Evolutionary conservation across 2,329 filamentous ascomycete genomes (phyloP).

Genomic region (Cryoendolithus antarcticus): DNA sequence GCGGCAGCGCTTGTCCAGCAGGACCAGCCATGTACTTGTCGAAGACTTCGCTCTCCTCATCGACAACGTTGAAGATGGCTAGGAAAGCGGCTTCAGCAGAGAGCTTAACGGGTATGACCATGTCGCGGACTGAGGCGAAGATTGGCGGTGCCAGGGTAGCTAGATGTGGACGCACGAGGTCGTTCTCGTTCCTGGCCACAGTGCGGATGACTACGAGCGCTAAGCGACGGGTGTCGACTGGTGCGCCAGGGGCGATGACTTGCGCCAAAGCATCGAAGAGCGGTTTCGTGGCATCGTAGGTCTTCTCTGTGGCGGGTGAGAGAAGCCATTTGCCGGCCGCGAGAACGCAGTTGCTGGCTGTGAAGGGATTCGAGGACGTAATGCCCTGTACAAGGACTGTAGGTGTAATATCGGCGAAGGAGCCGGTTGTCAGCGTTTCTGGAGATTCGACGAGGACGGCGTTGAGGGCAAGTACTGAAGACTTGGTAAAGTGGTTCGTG

Average conservation of each 20-base stretch:
- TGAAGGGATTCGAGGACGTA: conserved; percentile 47
- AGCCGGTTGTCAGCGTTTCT: conserved; percentile 52
- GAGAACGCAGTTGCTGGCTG: conserved; percentile 78
- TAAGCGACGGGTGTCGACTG: conserved; percentile 73
- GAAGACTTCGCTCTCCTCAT: conserved; percentile 74
- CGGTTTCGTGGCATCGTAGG: conserved; percentile 64
- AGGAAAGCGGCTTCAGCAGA: conserved; percentile 91
- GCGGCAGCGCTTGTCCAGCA: conserved; percentile 49
- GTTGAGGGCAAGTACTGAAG: conserved; percentile 78
- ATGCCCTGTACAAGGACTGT: conserved; percentile 72
- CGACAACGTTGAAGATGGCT: conserved; percentile 76
- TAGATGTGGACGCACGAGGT: conserved; percentile 71
- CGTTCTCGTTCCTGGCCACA: conserved; percentile 63
- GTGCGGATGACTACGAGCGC: conserved; percentile 82
- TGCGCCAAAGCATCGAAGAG: conserved; percentile 68
- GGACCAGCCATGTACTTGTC: conserved; percentile 75
- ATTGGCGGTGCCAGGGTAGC: conserved; percentile 67
- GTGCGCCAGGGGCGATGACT: conserved; percentile 63
- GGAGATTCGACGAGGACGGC: conserved; percentile 75
- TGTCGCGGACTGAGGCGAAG: conserved; percentile 81
- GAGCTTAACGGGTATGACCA: conserved; percentile 88
- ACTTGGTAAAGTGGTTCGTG: conserved; percentile 58
- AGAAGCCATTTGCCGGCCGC: conserved; percentile 86
- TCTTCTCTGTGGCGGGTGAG: conserved; percentile 48
- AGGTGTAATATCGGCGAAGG: conserved; percentile 61